Evolutionary conservation across 2,329 filamentous ascomycete genomes (phyloP), one percentile per base, ranked within the genome.

Genomic region (Colletotrichum noveboracense): DNA sequence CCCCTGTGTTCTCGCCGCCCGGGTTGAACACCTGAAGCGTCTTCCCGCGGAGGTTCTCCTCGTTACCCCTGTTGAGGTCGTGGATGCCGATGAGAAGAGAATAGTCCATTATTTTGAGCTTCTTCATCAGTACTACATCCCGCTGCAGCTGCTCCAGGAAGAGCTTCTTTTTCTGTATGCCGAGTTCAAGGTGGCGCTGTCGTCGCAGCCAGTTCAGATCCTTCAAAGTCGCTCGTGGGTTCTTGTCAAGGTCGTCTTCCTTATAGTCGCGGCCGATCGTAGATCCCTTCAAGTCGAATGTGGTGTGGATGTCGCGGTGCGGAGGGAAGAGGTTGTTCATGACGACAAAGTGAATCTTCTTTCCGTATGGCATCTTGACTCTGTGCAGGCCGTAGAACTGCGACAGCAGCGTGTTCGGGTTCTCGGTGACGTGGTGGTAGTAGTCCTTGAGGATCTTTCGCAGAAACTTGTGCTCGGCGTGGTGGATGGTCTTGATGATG

Each of bases 261-360:
- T 89, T 94, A 83, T 97, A 96, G 84, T 98, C 95, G 82, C 97
- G 92, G 16, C 97, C 97, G 79, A 98, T 92, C 1, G 96, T 98
- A 8, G 97, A 98, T 10, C 97, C 97, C 86, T 99, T 99, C 79
- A 99, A 85, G 84, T 99, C 97, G 82, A 98, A 99, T 5, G 96
- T 99, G 81, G 95, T 93, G 86, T 99, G 97, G 76, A 99, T 98
- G 84, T 99, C 97, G 79, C 96, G 92, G 86, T 99, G 97, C 8
- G 97, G 96, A 14, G 97, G 97, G 82, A 99, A 99, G 18, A 99
- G 91, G 84, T 99, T 99, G 88, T 99, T 99, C 97, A 99, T 99
- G 83, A 99, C 96, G 76, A 99, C 97, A 80, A 99, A 99, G 85
- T 99, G 97, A 71, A 98, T 98, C 87, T 99, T 99, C 82, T 96